phyloP scores from a whole-genome alignment of 805 yeast genomes.

The Candida patagonica region DNA sequence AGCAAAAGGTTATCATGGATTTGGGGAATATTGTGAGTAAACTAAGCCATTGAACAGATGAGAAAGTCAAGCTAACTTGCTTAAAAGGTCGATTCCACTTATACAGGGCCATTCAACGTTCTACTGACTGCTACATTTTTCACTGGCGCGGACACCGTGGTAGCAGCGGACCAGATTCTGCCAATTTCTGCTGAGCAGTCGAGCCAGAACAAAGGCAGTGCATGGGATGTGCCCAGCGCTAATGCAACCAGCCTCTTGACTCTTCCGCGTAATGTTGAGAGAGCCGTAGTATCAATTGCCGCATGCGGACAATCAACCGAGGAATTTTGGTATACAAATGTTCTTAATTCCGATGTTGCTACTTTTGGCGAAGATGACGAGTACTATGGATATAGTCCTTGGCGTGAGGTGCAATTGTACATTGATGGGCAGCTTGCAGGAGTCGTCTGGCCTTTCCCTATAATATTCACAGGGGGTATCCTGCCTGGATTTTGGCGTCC shows the following conservation, averaged over 20 bases:
- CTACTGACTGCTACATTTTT: conserved; percentile 45
- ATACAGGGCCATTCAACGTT: conserved; percentile 55
- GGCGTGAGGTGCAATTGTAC: conserved; percentile 55
- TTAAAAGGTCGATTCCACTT: conserved; percentile 24
- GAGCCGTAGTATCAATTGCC: conserved; percentile 47
- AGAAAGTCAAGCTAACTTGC: too few species aligned
- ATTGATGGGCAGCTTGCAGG: conserved; percentile 52
- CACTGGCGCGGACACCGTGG: conserved; percentile 21
- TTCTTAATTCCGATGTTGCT: too few species aligned
- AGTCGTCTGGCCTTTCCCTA: conserved; percentile 58
- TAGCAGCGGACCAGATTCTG: conserved; percentile 1
- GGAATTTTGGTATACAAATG: conserved; percentile 74
- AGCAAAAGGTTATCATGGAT: conserved; percentile 35
- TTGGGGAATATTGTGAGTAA: conserved; percentile 51
- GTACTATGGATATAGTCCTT: conserved; percentile 67
- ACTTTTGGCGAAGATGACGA: conserved; percentile 22
- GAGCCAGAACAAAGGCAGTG: background rate
- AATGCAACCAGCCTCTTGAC: background rate
- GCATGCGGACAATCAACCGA: conserved; percentile 72
- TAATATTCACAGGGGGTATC: conserved; percentile 71
- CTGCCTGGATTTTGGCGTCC: conserved; percentile 79
- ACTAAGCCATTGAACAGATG: too few species aligned
- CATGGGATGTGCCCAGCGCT: background rate
- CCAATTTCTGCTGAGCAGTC: background rate
- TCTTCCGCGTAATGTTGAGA: conserved; percentile 48